These are phyloP conservation scores for Malbranchea zuffiana DNA, from an alignment of 2,329 filamentous ascomycete species.

Conservation along the genomic window DNA sequence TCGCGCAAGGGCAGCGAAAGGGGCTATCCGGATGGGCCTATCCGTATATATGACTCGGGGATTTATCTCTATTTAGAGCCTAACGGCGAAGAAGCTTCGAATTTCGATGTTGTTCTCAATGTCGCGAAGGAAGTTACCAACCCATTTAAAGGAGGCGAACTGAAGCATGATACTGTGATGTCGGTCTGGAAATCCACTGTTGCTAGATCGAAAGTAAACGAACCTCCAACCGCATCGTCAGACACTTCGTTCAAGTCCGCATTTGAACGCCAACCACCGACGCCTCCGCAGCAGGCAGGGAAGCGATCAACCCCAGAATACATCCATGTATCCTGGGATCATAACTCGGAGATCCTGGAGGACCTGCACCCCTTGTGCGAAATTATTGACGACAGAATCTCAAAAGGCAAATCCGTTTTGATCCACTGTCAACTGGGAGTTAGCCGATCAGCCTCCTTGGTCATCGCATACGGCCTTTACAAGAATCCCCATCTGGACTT, in stretches of 20 bases:
- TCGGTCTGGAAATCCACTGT: conserved; percentile 40
- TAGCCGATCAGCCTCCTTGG: conserved; percentile 53
- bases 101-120: conserved; percentile 54
- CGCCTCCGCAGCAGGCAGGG: conserved; percentile 24
- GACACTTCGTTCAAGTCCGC: conserved; percentile 42
- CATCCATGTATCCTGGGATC: conserved; percentile 55
- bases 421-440: conserved; percentile 56
- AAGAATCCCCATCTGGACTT: conserved; percentile 52
- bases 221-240: conserved; percentile 36
- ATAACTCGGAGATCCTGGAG: conserved; percentile 56
- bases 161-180: conserved; percentile 31
- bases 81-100: conserved; percentile 46
- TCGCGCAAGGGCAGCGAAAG: conserved; percentile 52
- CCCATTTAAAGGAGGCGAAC: conserved; percentile 37
- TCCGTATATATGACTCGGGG: conserved; percentile 52
- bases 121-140: conserved; percentile 56
- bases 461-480: conserved; percentile 55
- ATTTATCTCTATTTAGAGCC: conserved; percentile 55
- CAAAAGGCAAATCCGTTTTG: conserved; percentile 48
- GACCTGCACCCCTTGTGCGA: conserved; percentile 50
- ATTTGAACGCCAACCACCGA: conserved; percentile 27
- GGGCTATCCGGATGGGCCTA: conserved; percentile 53
- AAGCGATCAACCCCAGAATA: conserved; percentile 56
- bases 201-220: conserved; percentile 23
- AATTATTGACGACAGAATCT: conserved; percentile 49